Evolutionary conservation across 2,329 filamentous ascomycete species (phyloP), one percentile per base, ranked within the genome.

Genomic region (Aspergillus pseudoviridinutans): DNA sequence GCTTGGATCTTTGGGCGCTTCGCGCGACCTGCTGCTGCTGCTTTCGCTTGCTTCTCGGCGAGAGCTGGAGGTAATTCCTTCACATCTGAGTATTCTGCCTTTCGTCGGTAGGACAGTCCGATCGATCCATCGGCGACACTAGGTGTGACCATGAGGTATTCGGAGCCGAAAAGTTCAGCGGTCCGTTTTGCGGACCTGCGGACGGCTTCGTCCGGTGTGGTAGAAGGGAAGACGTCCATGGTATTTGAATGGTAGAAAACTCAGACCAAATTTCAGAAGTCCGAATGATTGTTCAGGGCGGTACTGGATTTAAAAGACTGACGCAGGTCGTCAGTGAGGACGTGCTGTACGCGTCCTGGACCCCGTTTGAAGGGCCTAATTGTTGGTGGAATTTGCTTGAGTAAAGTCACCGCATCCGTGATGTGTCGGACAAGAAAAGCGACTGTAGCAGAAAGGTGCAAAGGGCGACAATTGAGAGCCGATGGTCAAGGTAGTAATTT

Each of bases 61-160:
- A 97, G 82, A 1, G 85, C 85, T 24, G 88, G 84, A 5, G 92
- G 92, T 3, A 97, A 82, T 61, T 89, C 87, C 70, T 86, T 85
- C 24, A 94, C 87, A 68, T 87, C 80, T 65, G 87, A 84, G 74
- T 96, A 97, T 78, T 97, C 92, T 56, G 69, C 70, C 70, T 76
- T 78, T 58, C 76, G 67, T 61, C 77, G 71, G 66, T 79, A 79
- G 44, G 76, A 78, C 25, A 76, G 66, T 32, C 74, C 73, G 59
- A 79, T 77, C 32, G 75, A 75, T 27, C 73, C 74, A 55, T 73
- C 71, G 54, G 66, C 66, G 38, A 78, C 76, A 29, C 79, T 76
- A 27, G 78, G 71, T 44, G 74, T 69, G 57, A 75, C 72, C 66
- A 76, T 73, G 42, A 78, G 70, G 59, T 79, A 80, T 61, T 79